These are phyloP conservation scores for Phytophthora tentaculata DNA, from an alignment of 352 stramenopile genomes.

Conservation along the genomic window DNA sequence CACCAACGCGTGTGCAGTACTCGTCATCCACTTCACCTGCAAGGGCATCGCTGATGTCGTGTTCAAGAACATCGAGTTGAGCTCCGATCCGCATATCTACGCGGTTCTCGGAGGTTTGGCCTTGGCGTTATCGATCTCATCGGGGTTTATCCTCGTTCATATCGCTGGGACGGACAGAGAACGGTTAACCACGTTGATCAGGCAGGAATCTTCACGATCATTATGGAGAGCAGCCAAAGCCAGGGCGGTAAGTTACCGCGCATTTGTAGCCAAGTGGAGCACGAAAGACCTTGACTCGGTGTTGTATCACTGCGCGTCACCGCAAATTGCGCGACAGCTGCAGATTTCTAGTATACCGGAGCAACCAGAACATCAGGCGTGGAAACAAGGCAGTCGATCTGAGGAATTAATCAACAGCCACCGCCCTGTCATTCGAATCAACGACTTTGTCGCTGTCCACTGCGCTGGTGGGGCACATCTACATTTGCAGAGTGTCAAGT, in stretches of 20 bases:
- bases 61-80: conserved; percentile 32
- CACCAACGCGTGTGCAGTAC: conserved; percentile 18
- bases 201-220: neutral
- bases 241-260: conserved; percentile 21
- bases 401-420: neutral
- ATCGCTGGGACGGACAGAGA: conserved; percentile 10
- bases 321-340: conserved; percentile 34
- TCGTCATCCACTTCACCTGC: conserved; percentile 42
- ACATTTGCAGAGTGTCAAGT: conserved; percentile 28
- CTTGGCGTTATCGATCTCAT: conserved; percentile 33
- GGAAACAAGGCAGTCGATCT: conserved; percentile 7
- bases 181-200: neutral
- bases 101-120: conserved; percentile 36
- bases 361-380: neutral
- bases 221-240: conserved; percentile 1
- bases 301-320: conserved; percentile 35
- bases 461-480: conserved; percentile 20
- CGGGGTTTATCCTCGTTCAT: conserved; percentile 34
- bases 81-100: conserved; percentile 44
- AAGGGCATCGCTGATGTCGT: conserved; percentile 32
- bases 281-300: conserved; percentile 25
- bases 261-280: conserved; percentile 30
- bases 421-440: conserved; percentile 13
- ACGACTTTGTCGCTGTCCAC: conserved; percentile 33
- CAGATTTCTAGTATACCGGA: conserved; percentile 29